Conservation (phyloP, 805 yeast genomes). For the Kodamaea hsintzibuensis region DNA sequence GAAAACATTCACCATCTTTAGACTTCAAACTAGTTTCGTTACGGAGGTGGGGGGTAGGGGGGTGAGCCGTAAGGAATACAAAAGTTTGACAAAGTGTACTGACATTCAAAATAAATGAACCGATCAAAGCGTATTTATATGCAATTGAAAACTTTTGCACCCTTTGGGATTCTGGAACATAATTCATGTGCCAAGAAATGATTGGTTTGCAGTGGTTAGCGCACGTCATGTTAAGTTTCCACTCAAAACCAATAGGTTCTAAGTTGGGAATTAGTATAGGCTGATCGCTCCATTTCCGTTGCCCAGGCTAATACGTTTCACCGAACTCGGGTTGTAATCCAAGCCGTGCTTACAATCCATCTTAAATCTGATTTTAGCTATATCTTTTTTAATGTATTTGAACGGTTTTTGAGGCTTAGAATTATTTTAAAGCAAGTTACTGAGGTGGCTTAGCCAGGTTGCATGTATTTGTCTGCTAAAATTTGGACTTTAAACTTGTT, state of each 20-base stretch:
- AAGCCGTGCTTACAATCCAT: not conserved
- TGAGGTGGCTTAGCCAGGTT: not conserved
- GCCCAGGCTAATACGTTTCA: not conserved
- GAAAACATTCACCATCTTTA: constrained; percentile 55
- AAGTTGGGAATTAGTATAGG: not conserved
- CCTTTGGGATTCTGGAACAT: not conserved
- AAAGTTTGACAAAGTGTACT: not conserved
- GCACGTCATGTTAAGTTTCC: not conserved
- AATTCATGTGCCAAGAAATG: not conserved
- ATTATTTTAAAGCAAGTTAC: not conserved
- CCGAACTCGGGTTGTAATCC: not conserved
- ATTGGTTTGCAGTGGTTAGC: not conserved
- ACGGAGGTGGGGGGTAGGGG: not conserved
- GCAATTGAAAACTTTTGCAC: not conserved
- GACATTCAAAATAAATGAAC: not conserved
- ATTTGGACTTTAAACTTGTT: no score
- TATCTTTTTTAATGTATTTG: not conserved
- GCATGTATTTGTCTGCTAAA: not conserved
- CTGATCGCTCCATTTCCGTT: not conserved
- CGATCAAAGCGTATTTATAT: not conserved
- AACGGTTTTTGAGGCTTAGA: not conserved
- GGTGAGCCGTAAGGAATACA: constrained; percentile 6
- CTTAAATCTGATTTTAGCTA: not conserved
- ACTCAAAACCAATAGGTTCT: not conserved
- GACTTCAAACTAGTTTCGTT: not conserved